Conservation (phyloP, 805 yeast genomes). For the Ogataea nonfermentans region DNA sequence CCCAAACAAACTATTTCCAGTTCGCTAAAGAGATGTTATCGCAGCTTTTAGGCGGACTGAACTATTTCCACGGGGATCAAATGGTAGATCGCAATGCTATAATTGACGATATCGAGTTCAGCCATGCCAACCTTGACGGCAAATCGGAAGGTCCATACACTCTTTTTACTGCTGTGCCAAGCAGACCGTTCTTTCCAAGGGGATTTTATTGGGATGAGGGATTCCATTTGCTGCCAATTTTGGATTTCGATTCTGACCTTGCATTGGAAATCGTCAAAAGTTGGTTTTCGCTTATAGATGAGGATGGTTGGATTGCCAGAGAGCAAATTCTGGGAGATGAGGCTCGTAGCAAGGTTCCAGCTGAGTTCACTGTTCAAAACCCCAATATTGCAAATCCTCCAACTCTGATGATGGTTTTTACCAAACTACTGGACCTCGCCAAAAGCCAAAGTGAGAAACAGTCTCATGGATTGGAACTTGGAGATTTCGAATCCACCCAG, state of each 20-base stretch:
- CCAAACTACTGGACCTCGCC: constrained; percentile 51
- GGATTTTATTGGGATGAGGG: constrained; percentile 99
- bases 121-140: constrained; percentile 47
- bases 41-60: constrained; percentile 84
- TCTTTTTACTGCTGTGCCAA: constrained; percentile 82
- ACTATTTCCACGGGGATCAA: constrained; percentile 82
- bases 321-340: constrained; percentile 93
- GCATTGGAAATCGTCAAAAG: constrained; percentile 77
- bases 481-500: constrained; percentile 29
- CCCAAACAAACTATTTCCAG: constrained; percentile 37
- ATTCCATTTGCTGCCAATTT: constrained; percentile 79
- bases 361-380: constrained; percentile 78
- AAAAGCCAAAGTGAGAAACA: constrained; percentile 28
- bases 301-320: constrained; percentile 94
- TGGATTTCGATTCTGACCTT: constrained; percentile 80
- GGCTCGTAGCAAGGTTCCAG: constrained; percentile 84
- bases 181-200: constrained; percentile 91
- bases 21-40: constrained; percentile 82
- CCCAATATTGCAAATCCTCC: constrained; percentile 95
- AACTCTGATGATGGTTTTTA: constrained; percentile 74
- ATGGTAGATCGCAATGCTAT: constrained; percentile 71
- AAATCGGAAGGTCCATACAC: constrained; percentile 72
- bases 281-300: constrained; percentile 86
- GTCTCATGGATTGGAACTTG: constrained; percentile 14
- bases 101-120: constrained; percentile 69